Base-by-base conservation (phyloP, 352 stramenopile species). In the Halophytophthora batemanensis region DNA sequence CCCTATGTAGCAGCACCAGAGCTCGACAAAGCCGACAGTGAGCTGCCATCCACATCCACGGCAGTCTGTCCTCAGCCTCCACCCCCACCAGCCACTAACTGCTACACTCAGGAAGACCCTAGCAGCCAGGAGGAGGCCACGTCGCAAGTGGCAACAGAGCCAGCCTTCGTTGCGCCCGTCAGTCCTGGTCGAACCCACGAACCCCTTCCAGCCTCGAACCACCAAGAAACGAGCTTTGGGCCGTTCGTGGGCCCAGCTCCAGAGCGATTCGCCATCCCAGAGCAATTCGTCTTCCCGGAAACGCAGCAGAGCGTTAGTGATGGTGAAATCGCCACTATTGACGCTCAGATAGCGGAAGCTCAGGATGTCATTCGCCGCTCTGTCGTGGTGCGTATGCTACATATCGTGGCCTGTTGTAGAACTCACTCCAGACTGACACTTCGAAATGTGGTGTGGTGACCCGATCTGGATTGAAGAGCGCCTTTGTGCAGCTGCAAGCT, bases 301-400 rank as follows among this genome's bases (percentile, higher is more conserved):
- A 15, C 15, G 50, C 50, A 3, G 21, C 21, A 18, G 42, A 53
- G 15, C 25, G 21, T 53, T 41, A 23, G 52, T 25, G 53, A 66
- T 34, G 10, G 35, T 1, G 58, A 77, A 10, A 45, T 82, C 3
- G 40, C 42, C n/a, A 38, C 40, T 2, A 43, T 87, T 37, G 61
- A 73, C 19, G 25, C 44, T 2, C 45, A 71, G 21, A 69, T 85
- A 53, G 28, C 39, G 3, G 53, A 23, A 28, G 63, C 73, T 7
- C 73, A 85, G 15, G 60, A 70, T 18, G 36, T 60, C 0, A 56
- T 74, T 22, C 68, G 66, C 8, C 58, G 66, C 22, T 66, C 60
- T 5, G 50, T 75, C 15, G 44, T 77, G 59, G 67, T 62, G 2
- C 40, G 29, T 36, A 15, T 36, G 25, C 22, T 35, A 35, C 15